Evolutionary conservation across 306 rosid genomes (phyloP).

Genomic region (Sechiopsis laciniata): DNA sequence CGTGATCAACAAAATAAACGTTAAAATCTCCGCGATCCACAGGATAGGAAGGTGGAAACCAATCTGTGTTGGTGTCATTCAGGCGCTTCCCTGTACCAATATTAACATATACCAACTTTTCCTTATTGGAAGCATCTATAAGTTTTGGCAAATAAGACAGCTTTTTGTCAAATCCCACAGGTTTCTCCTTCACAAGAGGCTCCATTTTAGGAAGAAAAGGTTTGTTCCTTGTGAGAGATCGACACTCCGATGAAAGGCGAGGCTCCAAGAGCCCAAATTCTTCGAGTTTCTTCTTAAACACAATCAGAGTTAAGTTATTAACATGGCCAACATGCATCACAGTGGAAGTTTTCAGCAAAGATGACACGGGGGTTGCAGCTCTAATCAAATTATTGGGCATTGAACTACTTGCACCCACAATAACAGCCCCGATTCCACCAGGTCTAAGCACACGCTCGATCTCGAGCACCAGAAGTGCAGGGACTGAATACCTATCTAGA

Average conservation of each 20-base stretch:
- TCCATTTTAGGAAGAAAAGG: conserved; percentile 53
- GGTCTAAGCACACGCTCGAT: conserved; percentile 83
- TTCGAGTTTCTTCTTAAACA: conserved; percentile 60
- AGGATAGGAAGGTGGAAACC: conserved; percentile 72
- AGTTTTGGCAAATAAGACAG: conserved; percentile 53
- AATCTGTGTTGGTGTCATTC: conserved; percentile 36
- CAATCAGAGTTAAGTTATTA: conserved; percentile 44
- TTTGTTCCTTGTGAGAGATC: conserved; percentile 38
- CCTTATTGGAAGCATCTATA: conserved; percentile 41
- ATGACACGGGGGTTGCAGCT: conserved; percentile 70
- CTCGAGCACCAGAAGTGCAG: conserved; percentile 67
- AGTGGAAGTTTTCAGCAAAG: conserved; percentile 56
- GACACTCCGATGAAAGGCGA: conserved; percentile 53
- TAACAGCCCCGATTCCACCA: conserved; percentile 70
- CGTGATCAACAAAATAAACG: conserved; percentile 70
- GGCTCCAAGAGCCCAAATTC: conserved; percentile 32
- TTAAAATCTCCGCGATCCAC: conserved; percentile 47
- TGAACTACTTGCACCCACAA: conserved; percentile 30
- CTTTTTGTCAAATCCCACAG: conserved; percentile 24
- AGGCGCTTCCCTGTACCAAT: conserved; percentile 55
- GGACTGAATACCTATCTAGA: conserved; percentile 52
- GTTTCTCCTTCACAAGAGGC: conserved; percentile 47
- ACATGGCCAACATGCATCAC: conserved; percentile 52
- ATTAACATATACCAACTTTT: conserved; percentile 55
- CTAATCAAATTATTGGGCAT: conserved; percentile 50